phyloP scores from a whole-genome alignment of 805 yeast genomes.

The Osmozyma mogii region DNA sequence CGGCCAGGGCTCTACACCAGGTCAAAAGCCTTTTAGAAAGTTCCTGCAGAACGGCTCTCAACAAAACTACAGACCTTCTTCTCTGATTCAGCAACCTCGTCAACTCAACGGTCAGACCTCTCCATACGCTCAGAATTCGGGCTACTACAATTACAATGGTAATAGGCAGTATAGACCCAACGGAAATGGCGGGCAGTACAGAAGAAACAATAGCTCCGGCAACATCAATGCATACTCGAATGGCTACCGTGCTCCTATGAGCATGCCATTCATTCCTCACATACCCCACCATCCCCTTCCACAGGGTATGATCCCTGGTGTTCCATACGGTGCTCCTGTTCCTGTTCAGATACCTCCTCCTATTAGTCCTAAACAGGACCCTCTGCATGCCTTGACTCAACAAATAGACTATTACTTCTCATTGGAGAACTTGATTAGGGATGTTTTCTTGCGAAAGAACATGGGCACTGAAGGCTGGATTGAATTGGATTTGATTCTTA shows the following conservation, averaged over 20 bases:
- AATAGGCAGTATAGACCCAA: conserved; percentile 19
- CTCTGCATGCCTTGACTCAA: conserved; percentile 34
- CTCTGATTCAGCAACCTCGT: no score
- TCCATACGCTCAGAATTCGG: conserved; percentile 19
- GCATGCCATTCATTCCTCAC: conserved; percentile 10
- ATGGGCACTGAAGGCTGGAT: conserved; percentile 70
- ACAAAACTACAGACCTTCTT: no score
- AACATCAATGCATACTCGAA: conserved; percentile 10
- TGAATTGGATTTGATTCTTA: conserved; percentile 51
- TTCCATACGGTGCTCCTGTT: conserved; percentile 11
- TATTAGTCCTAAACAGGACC: conserved; percentile 39
- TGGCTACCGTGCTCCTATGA: conserved; percentile 15
- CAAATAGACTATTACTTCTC: conserved; percentile 92
- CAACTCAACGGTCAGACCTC: no score
- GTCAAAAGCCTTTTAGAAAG: no score
- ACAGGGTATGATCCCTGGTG: conserved; percentile 13
- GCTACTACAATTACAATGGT: conserved; percentile 17
- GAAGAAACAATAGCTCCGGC: conserved; percentile 15
- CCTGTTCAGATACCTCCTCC: conserved; percentile 36
- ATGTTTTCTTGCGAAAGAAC: conserved; percentile 70
- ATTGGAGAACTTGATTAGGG: conserved; percentile 78
- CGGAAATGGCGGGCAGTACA: conserved; percentile 7
- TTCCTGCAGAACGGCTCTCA: no score
- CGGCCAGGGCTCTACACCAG: no score
- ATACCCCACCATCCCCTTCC: conserved; percentile 15